Evolutionary conservation across 176 grass and related monocot species (phyloP).

Genomic region (Zoysia pacifica): DNA sequence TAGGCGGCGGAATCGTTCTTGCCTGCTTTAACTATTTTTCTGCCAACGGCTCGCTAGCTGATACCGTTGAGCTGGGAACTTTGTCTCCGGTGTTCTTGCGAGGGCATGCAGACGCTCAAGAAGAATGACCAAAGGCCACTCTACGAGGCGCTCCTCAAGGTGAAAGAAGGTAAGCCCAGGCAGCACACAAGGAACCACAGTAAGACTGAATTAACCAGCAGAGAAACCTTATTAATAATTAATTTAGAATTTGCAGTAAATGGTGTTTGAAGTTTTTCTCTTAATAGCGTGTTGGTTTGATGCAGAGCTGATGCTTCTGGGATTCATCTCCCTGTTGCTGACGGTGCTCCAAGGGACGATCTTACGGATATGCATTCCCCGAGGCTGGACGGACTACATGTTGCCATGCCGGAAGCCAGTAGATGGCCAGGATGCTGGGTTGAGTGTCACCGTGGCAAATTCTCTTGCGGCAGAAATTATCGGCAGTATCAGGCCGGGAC

Average conservation of each 20-base stretch:
- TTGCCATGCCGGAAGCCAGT: slow-evolving; percentile 53
- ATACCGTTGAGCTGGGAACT: slow-evolving; percentile 18
- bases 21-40: neutral
- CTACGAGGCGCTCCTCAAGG: slow-evolving; percentile 85
- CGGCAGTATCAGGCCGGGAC: slow-evolving; percentile 48
- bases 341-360: slow-evolving; percentile 84
- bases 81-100: neutral
- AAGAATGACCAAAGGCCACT: slow-evolving; percentile 79
- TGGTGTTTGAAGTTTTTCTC: neutral
- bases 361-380: slow-evolving; percentile 65
- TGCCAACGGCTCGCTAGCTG: neutral
- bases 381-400: slow-evolving; percentile 66
- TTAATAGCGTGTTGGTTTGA: neutral
- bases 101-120: slow-evolving; percentile 54
- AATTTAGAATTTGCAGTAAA: neutral
- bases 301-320: slow-evolving; percentile 94
- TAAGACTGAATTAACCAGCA: neutral
- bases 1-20: neutral
- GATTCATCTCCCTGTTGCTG: slow-evolving; percentile 88
- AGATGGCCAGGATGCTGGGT: neutral
- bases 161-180: slow-evolving; percentile 75
- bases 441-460: slow-evolving; percentile 21
- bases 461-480: slow-evolving; percentile 36
- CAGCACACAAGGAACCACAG: neutral
- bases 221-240: too few relatives aligned